Evolutionary conservation across 139 green algal species (phyloP).

Genomic region (Deuterostichococcus epilithicus): DNA sequence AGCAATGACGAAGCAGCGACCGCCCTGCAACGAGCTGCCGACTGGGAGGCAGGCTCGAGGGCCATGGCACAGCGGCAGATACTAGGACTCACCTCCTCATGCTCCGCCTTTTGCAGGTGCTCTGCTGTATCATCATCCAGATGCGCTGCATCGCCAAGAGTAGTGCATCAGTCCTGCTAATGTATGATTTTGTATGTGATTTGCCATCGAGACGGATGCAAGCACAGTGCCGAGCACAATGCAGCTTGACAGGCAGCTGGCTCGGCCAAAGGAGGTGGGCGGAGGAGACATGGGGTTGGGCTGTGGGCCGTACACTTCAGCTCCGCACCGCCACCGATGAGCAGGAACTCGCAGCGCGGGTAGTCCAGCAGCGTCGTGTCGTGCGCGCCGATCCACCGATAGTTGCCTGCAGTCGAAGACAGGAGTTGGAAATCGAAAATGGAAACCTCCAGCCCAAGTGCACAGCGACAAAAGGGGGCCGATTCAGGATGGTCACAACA

Average conservation of each 20-base stretch:
- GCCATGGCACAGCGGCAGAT: no score
- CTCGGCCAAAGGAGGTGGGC: not conserved
- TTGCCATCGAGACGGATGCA: constrained; percentile 5
- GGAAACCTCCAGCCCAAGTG: no score
- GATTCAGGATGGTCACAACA: no score
- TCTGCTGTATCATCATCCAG: not conserved
- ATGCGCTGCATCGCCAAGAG: not conserved
- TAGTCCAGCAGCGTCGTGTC: constrained; percentile 33
- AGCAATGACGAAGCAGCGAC: no score
- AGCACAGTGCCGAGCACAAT: no score
- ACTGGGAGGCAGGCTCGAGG: no score
- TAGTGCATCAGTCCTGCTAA: not conserved
- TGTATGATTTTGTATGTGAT: constrained; percentile 9
- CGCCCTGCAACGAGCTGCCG: no score
- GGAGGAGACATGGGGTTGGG: not conserved
- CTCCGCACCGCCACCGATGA: constrained; percentile 15
- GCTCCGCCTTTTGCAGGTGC: not conserved
- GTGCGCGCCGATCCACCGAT: constrained; percentile 30
- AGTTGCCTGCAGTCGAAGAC: constrained; percentile 4
- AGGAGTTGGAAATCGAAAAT: no score
- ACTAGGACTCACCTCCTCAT: not conserved
- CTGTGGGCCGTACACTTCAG: not conserved
- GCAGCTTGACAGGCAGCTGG: not conserved
- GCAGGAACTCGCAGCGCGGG: constrained; percentile 35
- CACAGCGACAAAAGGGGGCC: no score